Percentiles rank a stretch among this genome's conserved stretches.
phyloP scores from a whole-genome alignment of 139 green algal genomes.

The Tetratostichococcus sp. region DNA sequence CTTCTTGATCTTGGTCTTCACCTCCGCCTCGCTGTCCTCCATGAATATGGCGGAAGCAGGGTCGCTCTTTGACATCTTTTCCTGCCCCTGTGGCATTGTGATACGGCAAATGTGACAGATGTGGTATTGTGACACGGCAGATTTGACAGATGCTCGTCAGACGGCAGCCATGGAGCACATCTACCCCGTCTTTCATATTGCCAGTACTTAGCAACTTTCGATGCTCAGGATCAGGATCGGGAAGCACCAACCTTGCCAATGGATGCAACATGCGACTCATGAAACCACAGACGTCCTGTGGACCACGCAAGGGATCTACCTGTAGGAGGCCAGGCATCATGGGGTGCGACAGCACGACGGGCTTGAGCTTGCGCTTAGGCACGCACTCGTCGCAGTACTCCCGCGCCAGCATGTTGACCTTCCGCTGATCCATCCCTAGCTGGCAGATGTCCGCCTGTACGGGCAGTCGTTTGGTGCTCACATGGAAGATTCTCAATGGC shows the following conservation, averaged over 20 bases:
- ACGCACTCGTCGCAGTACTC: slow-evolving; percentile 90
- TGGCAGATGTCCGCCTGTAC: slow-evolving; percentile 97
- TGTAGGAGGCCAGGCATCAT: slow-evolving; percentile 93
- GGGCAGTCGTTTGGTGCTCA: no score
- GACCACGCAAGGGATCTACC: slow-evolving; percentile 32
- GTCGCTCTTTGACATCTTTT: slow-evolving; percentile 99
- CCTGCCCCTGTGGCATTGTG: slow-evolving; percentile 86
- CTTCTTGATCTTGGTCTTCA: slow-evolving; percentile 98
- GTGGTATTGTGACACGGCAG: no score
- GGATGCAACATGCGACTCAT: no score
- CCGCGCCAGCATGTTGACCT: slow-evolving; percentile 95
- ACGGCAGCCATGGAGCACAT: no score
- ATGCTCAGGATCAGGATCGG: no score
- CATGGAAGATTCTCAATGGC: no score
- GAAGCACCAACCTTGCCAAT: no score
- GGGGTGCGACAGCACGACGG: slow-evolving; percentile 92
- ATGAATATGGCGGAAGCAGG: slow-evolving; percentile 98
- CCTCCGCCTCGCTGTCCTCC: slow-evolving; percentile 88
- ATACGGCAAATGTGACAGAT: neutral
- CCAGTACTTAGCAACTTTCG: no score
- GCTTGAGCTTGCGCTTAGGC: slow-evolving; percentile 91
- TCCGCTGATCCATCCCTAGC: slow-evolving; percentile 98
- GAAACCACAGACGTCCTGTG: no score
- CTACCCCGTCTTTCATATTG: no score
- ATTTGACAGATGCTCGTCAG: no score